Conservation (phyloP, 2,329 filamentous ascomycete genomes). For the Knoxdaviesia capensis region DNA sequence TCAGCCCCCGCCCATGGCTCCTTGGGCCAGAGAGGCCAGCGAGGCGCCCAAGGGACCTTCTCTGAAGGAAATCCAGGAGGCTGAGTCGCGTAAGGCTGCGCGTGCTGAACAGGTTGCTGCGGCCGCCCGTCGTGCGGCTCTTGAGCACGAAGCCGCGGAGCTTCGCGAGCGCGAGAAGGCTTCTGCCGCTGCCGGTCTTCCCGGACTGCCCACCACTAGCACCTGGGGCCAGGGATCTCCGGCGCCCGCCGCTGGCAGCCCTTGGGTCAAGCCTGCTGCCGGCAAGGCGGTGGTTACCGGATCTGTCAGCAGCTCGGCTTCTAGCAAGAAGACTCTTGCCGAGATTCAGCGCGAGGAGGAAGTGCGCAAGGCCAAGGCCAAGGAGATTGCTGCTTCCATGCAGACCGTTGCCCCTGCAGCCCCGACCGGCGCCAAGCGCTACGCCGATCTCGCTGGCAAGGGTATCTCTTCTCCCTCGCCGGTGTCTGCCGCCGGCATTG, state of each 20-base stretch:
- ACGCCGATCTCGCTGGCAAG: constrained; percentile 86
- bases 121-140: constrained; percentile 53
- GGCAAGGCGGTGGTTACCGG: constrained; percentile 16
- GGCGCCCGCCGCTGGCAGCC: constrained; percentile 35
- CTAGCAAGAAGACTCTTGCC: constrained; percentile 69
- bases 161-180: constrained; percentile 40
- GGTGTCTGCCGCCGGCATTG: constrained; percentile 12
- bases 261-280: constrained; percentile 46
- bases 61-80: constrained; percentile 89
- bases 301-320: constrained; percentile 7
- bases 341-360: constrained; percentile 98
- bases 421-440: constrained; percentile 53
- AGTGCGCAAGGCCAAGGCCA: constrained; percentile 59
- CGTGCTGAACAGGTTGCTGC: constrained; percentile 68
- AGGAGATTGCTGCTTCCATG: constrained; percentile 25
- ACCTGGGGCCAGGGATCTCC: constrained; percentile 77
- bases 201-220: constrained; percentile 68
- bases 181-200: constrained; percentile 32
- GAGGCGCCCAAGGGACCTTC: constrained; percentile 66
- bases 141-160: constrained; percentile 57
- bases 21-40: constrained; percentile 81
- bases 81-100: constrained; percentile 81
- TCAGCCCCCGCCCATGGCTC: constrained; percentile 56
- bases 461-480: constrained; percentile 17
- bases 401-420: constrained; percentile 15